Evolutionary conservation across 2,329 filamentous ascomycete species (phyloP), one percentile per base, ranked within the genome.

Genomic region (Drechslera avenae): DNA sequence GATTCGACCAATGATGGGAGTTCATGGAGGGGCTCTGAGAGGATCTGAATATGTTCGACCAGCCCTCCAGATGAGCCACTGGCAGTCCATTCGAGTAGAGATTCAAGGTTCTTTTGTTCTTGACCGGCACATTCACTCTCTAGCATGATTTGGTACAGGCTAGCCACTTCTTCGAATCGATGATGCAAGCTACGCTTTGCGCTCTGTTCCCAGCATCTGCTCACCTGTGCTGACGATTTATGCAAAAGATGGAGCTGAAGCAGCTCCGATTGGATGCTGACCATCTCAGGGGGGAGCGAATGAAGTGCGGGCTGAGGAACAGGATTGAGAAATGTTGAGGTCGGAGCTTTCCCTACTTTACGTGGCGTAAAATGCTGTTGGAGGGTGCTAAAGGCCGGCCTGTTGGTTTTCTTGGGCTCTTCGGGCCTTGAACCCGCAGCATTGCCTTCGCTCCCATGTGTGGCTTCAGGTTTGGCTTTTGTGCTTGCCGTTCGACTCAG

Each of bases 361-460:
- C 66, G 68, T 28, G 73, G 73, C 3, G 73, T 73, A 34, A 73
- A 75, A 53, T 74, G 72, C 48, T 75, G 73, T 50, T 75, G 73
- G 23, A 74, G 47, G 1, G 71, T 75, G 13, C 63, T 68, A 43
- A 75, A 75, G 1, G 68, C 68, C 30, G 72, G 72, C 17, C 67
- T 63, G 30, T 44, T 50, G 26, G 44, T 52, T 39, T 63, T 68
- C 40, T 59, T 64, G 2, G 54, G 28, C 19, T 64, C 59, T 36
- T 60, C 57, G 19, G 56, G 14, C 34, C 46, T 59, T 13, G 50
- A n/a, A 12, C 43, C 46, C 32, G 52, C 40, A 35, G 39, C 46
- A 36, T 47, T 47, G 17, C 47, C 46, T 12, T 53, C 30, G 8
- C 42, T 41, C 26, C 43, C 46, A 46, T 55, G 51, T 34, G 56